phyloP scores from a whole-genome alignment of 2,329 filamentous ascomycete species.

The Colletotrichum filicis region DNA sequence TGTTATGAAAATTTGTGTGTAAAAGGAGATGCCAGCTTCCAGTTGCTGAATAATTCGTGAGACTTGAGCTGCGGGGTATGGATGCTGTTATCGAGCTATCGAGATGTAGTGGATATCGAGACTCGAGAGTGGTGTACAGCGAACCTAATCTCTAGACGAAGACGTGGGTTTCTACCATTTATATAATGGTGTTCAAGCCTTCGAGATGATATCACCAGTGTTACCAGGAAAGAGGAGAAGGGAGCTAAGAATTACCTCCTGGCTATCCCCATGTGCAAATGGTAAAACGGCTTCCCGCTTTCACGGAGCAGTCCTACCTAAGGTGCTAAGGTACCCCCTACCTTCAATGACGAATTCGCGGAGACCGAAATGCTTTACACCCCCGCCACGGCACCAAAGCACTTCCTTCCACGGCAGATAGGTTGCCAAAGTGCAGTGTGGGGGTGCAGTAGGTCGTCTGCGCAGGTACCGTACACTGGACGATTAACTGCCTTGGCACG shows the following conservation, averaged over 20 bases:
- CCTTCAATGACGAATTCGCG: background rate
- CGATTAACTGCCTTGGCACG: background rate
- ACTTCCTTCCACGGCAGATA: background rate
- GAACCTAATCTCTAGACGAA: background rate
- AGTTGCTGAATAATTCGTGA: background rate
- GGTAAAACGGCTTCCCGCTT: no score
- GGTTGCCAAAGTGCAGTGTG: background rate
- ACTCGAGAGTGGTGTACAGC: background rate
- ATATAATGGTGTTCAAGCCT: background rate
- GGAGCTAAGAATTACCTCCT: background rate
- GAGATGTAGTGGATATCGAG: background rate
- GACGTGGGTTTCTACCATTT: background rate
- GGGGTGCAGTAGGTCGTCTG: background rate
- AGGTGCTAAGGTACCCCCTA: no score
- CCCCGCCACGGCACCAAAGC: background rate
- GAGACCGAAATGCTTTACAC: background rate
- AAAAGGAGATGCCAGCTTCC: no score
- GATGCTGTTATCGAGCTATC: background rate
- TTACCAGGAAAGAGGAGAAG: background rate
- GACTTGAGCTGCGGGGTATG: conserved; percentile 1
- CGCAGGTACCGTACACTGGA: background rate
- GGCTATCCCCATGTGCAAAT: no score
- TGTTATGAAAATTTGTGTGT: background rate
- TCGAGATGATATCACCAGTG: background rate
- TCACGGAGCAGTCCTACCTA: background rate